Base-by-base conservation (phyloP, 2,329 filamentous ascomycete species). In the Lecanoromycetidae sp. region DNA sequence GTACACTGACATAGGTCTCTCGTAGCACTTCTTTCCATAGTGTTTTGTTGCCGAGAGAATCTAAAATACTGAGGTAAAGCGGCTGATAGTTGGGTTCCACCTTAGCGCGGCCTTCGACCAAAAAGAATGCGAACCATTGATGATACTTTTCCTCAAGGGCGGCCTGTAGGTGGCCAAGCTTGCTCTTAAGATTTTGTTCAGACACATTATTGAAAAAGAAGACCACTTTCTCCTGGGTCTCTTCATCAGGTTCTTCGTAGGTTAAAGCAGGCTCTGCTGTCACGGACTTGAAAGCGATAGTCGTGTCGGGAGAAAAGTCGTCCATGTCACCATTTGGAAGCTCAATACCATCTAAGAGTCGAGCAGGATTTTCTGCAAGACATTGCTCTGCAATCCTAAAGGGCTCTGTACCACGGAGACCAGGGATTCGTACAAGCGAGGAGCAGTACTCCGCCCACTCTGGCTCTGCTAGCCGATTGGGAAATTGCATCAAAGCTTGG, bases 171-270 rank as follows among this genome's bases (percentile, higher is more conserved):
- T 95, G 87, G 44, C 75, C 74, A 58, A 90, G 82, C 66, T 95
- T 95, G 33, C 82, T 75, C 44, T 85, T 79, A 15, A 98, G 71
- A 36, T 94, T 96, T 34, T 82, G 80, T 56, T 91, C 82, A 0
- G 91, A 96, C 44, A 98, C 81, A 57, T 98, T 98, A 71, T 98
- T 98, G 49, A 98, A 72, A 22, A 93, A 84, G 58, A 98, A 98
- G 56, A 94, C 80, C 32, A 98, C 87, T 63, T 87, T 93, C 63
- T 94, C 91, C 57, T 94, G 88, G 0, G 84, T 76, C 19, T 90
- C 84, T 54, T 86, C 83, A 52, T 82, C 76, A 0, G 91, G 93
- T 12, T 94, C 85, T 58, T 91, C 83, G 55, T 83, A 93, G 13
- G 71, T 68, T 19, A 78, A 68, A 4, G 79, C 77, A 5, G 82